A percentile compares a stretch with the other conserved stretches of the same genome.
Evolutionary conservation across 2,329 filamentous ascomycete genomes (phyloP).

Genomic region (Epichloe uncinata): DNA sequence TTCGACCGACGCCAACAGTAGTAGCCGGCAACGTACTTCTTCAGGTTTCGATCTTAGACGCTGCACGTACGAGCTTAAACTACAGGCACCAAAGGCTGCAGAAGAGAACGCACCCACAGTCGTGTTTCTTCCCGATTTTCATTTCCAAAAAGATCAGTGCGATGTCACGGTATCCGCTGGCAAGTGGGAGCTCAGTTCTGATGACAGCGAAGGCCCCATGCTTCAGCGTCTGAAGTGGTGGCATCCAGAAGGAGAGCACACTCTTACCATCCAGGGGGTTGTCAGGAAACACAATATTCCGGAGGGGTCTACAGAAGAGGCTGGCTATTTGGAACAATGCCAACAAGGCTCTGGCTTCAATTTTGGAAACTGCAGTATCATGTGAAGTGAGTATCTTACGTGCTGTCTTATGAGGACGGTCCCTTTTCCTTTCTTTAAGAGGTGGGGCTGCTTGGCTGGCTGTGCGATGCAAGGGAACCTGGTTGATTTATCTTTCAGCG

Average conservation of each 20-base stretch:
- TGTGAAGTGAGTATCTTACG: conserved; percentile 23
- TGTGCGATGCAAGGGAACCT: no score
- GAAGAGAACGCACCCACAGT: conserved; percentile 57
- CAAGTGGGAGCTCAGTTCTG: conserved; percentile 73
- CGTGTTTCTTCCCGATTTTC: conserved; percentile 79
- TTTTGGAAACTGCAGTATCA: conserved; percentile 34
- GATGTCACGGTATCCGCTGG: conserved; percentile 68
- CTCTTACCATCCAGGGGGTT: conserved; percentile 65
- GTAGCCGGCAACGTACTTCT: conserved; percentile 58
- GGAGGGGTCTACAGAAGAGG: conserved; percentile 52
- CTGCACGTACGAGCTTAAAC: conserved; percentile 61
- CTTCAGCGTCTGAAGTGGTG: conserved; percentile 81
- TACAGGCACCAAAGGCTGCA: conserved; percentile 48
- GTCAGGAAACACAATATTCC: conserved; percentile 48
- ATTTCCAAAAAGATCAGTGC: conserved; percentile 67
- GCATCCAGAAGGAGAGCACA: conserved; percentile 78
- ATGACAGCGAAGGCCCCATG: conserved; percentile 54
- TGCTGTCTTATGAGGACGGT: no score
- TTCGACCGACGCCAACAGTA: conserved; percentile 68
- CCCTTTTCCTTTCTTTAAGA: neutral
- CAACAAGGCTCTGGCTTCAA: conserved; percentile 33
- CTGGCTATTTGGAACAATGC: conserved; percentile 65
- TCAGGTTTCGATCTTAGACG: conserved; percentile 74
- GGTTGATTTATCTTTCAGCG: no score
- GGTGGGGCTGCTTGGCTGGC: neutral